These are phyloP conservation scores for Alliaria petiolata DNA, from an alignment of 345 rosid genomes.

Conservation along the genomic window DNA sequence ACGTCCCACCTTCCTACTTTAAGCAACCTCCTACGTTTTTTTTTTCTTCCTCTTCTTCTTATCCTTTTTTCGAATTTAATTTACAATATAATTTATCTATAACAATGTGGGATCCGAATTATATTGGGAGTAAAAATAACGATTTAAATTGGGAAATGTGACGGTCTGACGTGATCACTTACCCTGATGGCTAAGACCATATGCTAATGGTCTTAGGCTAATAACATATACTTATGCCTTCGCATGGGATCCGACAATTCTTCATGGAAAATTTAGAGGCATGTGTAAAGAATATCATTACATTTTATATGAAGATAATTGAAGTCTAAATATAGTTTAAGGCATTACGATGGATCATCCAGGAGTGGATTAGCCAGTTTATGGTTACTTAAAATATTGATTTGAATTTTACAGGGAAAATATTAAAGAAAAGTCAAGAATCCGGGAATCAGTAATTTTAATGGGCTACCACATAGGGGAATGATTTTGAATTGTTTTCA, in stretches of 20 bases:
- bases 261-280: too few relatives aligned
- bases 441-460: not conserved
- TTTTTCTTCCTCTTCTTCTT: not conserved
- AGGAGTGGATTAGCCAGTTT: not conserved
- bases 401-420: not conserved
- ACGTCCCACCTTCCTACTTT: conserved; percentile 27
- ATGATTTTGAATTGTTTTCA: conserved; percentile 22
- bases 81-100: not conserved
- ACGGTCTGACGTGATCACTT: not conserved
- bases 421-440: not conserved
- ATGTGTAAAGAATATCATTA: too few relatives aligned
- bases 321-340: too few relatives aligned
- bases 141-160: too few relatives aligned
- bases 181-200: not conserved
- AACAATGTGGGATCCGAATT: not conserved
- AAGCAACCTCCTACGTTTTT: conserved; percentile 36
- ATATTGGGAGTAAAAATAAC: not conserved
- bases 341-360: not conserved
- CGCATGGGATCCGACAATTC: too few relatives aligned
- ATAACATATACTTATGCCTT: not conserved
- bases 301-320: too few relatives aligned
- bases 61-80: not conserved
- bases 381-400: not conserved
- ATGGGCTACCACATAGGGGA: conserved; percentile 23
- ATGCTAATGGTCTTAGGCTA: not conserved